Evolutionary conservation across 2,329 filamentous ascomycete species (phyloP).

Genomic region (Microthyrium microscopicum): DNA sequence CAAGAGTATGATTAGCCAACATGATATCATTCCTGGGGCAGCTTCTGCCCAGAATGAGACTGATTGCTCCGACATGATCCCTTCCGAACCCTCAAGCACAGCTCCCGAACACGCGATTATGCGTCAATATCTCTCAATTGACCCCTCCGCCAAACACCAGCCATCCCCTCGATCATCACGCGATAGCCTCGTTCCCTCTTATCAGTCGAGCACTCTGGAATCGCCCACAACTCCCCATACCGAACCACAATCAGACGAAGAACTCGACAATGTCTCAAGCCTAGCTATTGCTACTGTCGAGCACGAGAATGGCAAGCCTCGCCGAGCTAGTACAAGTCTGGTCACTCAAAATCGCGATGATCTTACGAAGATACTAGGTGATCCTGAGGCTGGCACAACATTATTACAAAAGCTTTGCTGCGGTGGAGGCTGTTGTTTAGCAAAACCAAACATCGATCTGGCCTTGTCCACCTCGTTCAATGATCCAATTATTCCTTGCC

Average conservation of each 20-base stretch:
- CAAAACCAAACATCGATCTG: not conserved
- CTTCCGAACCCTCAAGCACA: no score
- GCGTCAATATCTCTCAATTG: no score
- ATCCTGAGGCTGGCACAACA: constrained; percentile 37
- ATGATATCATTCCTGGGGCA: no score
- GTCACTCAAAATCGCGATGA: constrained; percentile 43
- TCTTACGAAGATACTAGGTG: constrained; percentile 40
- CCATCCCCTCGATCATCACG: constrained; percentile 24
- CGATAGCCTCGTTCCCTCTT: constrained; percentile 24
- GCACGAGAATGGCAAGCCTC: constrained; percentile 22
- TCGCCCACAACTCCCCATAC: constrained; percentile 27
- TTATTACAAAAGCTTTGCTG: constrained; percentile 47
- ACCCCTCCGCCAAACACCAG: no score
- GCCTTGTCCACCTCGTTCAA: constrained; percentile 36
- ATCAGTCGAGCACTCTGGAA: constrained; percentile 26
- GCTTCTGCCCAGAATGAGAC: no score
- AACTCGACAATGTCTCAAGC: constrained; percentile 24
- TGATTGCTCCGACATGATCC: no score
- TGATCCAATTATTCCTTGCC: constrained; percentile 35
- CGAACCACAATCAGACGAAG: constrained; percentile 24
- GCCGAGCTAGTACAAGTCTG: constrained; percentile 53
- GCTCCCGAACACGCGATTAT: no score
- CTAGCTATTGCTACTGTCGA: constrained; percentile 20
- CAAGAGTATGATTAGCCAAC: no score
- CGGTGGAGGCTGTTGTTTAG: constrained; percentile 47